Evolutionary conservation across 148 eudicot species (phyloP), one percentile per base, ranked within the genome.

Genomic region (Diospyros kaki): DNA sequence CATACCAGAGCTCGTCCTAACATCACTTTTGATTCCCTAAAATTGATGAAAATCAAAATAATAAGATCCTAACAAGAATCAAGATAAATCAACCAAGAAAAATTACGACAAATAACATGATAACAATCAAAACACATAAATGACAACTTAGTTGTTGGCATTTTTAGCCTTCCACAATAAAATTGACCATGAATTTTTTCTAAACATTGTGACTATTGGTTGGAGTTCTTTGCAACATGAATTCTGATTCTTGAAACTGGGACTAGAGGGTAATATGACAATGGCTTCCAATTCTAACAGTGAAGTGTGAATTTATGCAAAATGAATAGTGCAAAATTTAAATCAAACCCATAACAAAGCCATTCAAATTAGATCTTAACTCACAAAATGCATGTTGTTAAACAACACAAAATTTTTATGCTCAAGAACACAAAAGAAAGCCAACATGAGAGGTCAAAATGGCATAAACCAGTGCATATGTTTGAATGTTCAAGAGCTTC

Each of bases 1-100:
- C 98, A 94, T 94, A 75, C 98, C 98, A 64, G 98, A 92, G 83
- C 98, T 94, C 72, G 98, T 94, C 82, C 98, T 81, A 44, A 90
- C 96, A 70, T 90, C 81, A 80, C 98, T 94, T 81, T 81, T 86
- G 65, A 94, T 82, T 78, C 96, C 96, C 98, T 94, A 75, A 40
- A 76, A 66, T 28, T 54, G 6, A 41, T 43, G 64, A 9, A 65
- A 3, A 68, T 41, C 72, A 6, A 62, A 66, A 75, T 75, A 75
- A 73, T 48, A 18, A 55, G 46, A 65, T 28, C 15, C 28, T 42
- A 52, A 50, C 28, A 0, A 28, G 28, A 28, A 28, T 28, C 28
- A 28, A 28, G 28, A 28, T 28, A 28, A 28, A 28, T 28, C 28
- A 28, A 28, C 28, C 28, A 28, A 28, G 28, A 28, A 28, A 28